phyloP scores from a whole-genome alignment of 176 grass and related monocot genomes.

The Triticum timopheevii region DNA sequence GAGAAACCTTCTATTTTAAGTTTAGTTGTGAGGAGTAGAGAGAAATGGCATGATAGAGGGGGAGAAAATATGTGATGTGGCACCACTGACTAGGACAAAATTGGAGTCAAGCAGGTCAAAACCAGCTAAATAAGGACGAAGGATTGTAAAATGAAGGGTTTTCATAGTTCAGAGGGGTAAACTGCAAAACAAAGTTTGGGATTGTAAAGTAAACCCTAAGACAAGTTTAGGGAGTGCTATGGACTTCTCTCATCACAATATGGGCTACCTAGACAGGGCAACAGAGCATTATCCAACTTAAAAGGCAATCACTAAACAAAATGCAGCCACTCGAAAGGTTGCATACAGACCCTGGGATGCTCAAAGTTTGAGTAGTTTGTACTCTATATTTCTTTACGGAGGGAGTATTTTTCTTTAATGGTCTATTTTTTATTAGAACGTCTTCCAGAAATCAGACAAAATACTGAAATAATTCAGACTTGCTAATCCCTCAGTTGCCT shows the following conservation, averaged over 20 bases:
- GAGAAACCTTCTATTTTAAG: not conserved
- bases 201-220: not conserved
- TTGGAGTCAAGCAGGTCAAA: not conserved
- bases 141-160: not conserved
- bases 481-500: not conserved
- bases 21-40: not conserved
- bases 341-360: not conserved
- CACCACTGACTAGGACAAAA: no score
- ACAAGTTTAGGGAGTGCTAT: no score
- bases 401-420: not conserved
- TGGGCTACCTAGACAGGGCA: not conserved
- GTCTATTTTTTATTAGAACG: not conserved
- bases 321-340: not conserved
- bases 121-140: not conserved
- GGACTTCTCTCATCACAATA: no score
- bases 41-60: not conserved
- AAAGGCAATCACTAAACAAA: not conserved
- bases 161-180: not conserved
- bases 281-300: not conserved
- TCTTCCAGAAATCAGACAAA: not conserved
- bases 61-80: no score
- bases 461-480: not conserved
- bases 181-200: not conserved
- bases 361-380: not conserved
- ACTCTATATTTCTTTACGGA: not conserved